phyloP scores from a whole-genome alignment of 257 asterid genomes.

The Scutellaria galericulata region DNA sequence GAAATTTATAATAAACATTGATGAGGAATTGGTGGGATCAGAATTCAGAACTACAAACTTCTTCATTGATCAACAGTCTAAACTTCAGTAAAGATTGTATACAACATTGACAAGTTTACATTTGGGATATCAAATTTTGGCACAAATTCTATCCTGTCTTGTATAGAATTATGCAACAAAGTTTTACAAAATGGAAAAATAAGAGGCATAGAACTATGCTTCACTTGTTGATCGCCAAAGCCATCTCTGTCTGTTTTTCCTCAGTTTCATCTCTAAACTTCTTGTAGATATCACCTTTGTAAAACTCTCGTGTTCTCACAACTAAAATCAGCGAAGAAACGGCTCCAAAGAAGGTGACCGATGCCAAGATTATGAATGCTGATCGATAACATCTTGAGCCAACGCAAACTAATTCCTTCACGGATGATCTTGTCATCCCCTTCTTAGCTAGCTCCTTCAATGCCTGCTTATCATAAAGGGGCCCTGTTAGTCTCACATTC shows the following conservation, averaged over 20 bases:
- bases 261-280: conserved; percentile 61
- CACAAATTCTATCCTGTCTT: not conserved
- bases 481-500: conserved; percentile 69
- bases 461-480: conserved; percentile 72
- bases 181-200: no score
- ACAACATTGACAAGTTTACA: no score
- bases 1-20: not conserved
- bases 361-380: conserved; percentile 60
- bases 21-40: not conserved
- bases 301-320: conserved; percentile 60
- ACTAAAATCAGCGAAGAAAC: conserved; percentile 62
- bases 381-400: conserved; percentile 57
- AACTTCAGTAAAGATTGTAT: not conserved
- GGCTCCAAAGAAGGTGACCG: conserved; percentile 64
- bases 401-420: conserved; percentile 61
- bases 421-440: conserved; percentile 60
- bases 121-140: no score
- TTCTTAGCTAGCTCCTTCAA: conserved; percentile 51
- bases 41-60: not conserved
- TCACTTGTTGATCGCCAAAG: conserved; percentile 35
- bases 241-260: conserved; percentile 38
- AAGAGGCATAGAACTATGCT: not conserved
- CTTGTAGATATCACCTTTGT: conserved; percentile 70
- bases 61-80: not conserved
- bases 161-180: no score